Percentiles rank a stretch among this genome's conserved stretches.
phyloP scores from a whole-genome alignment of 441 rosid species.

The Pelargonium australe region DNA sequence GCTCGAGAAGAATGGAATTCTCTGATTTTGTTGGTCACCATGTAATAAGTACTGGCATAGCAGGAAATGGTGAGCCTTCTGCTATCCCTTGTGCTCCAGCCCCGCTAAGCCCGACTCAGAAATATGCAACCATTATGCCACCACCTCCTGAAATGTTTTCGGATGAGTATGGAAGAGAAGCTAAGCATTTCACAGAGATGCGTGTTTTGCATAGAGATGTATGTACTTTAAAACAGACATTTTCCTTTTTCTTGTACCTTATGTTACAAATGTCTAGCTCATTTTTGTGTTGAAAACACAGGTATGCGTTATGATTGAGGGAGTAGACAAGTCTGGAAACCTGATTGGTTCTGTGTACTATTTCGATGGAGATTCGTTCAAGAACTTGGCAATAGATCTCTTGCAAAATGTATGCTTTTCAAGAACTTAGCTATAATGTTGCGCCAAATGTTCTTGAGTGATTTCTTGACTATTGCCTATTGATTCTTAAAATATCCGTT shows the following conservation, averaged over 20 bases:
- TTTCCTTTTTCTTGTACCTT: background rate
- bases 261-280: background rate
- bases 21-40: background rate
- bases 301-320: background rate
- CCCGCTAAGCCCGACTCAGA: background rate
- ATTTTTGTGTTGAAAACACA: background rate
- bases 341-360: background rate
- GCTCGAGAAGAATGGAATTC: background rate
- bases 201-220: constrained; percentile 2
- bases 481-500: background rate
- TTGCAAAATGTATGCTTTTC: background rate
- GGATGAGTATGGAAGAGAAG: background rate
- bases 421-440: background rate
- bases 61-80: background rate
- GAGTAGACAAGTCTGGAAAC: background rate
- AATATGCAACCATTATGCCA: background rate
- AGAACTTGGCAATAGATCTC: constrained; percentile 1
- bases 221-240: background rate
- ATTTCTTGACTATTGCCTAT: background rate
- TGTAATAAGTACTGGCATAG: too few species aligned
- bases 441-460: too few species aligned
- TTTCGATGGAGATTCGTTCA: background rate
- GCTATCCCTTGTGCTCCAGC: background rate
- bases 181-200: background rate
- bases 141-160: background rate